Conservation (phyloP, 306 rosid species). For the Psophocarpus tetragonolobus region DNA sequence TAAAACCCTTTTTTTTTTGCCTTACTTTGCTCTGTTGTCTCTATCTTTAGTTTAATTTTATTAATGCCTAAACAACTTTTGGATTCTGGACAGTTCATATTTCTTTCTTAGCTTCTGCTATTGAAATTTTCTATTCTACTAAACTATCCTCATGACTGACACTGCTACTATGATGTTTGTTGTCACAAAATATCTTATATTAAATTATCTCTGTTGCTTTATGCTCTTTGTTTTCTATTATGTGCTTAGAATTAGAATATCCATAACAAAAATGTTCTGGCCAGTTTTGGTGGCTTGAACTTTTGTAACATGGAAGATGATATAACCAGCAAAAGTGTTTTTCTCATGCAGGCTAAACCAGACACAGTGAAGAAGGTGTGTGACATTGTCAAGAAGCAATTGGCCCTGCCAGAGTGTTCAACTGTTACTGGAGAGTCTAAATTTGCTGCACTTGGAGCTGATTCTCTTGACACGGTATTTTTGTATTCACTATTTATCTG, state of each 20-base stretch:
- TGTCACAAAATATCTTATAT: not conserved
- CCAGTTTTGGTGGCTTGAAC: conserved; percentile 32
- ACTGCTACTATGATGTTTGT: not conserved
- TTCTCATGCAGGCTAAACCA: conserved; percentile 68
- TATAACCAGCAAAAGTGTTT: conserved; percentile 6
- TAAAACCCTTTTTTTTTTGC: not conserved
- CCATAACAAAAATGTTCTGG: not conserved
- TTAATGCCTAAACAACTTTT: not conserved
- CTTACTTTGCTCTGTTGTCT: not conserved
- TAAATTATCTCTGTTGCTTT: not conserved
- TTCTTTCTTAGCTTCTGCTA: conserved; percentile 10
- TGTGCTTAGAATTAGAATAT: not conserved
- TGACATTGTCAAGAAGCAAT: conserved; percentile 82
- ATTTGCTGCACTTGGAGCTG: conserved; percentile 88
- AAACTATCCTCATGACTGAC: not conserved
- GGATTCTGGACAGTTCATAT: not conserved
- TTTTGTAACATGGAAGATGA: not conserved
- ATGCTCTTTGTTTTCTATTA: not conserved
- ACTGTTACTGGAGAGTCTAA: conserved; percentile 66
- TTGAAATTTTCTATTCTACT: not conserved
- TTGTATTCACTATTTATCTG: not conserved
- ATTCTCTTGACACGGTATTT: conserved; percentile 94
- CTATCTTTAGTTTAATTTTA: not conserved
- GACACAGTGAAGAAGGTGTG: conserved; percentile 83
- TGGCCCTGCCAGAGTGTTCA: conserved; percentile 61